These are phyloP conservation scores for Microcera coccophila DNA, from an alignment of 2,329 filamentous ascomycete species.

Conservation along the genomic window DNA sequence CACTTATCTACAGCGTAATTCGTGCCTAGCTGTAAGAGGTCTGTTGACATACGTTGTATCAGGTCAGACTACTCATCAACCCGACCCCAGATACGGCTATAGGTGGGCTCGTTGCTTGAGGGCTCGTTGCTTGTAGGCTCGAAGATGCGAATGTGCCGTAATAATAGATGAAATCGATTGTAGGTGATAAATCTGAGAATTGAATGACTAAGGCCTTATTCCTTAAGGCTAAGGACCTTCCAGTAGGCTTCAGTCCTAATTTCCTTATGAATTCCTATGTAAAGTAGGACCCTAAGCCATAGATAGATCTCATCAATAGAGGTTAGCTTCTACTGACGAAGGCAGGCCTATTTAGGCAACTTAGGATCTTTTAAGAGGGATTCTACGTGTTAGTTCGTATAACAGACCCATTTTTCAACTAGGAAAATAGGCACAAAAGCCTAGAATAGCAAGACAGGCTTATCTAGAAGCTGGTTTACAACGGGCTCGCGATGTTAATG, in stretches of 20 bases:
- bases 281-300: constrained; percentile 10
- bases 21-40: constrained; percentile 1
- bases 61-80: constrained; percentile 6
- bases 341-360: not conserved
- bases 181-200: constrained; percentile 12
- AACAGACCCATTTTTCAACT: constrained; percentile 5
- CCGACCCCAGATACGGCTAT: not conserved
- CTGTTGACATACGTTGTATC: constrained; percentile 2
- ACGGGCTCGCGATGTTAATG: not conserved
- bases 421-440: constrained; percentile 5
- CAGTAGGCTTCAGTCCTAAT: constrained; percentile 7
- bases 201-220: not conserved
- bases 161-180: constrained; percentile 8
- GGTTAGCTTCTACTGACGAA: constrained; percentile 4
- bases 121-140: not conserved
- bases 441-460: constrained; percentile 4
- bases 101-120: too few relatives aligned
- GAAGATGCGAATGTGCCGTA: constrained; percentile 3
- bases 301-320: constrained; percentile 8
- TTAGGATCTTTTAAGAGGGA: not conserved
- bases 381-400: constrained; percentile 5
- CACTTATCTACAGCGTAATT: constrained; percentile 4
- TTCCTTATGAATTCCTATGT: constrained; percentile 11
- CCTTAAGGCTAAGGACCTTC: not conserved
- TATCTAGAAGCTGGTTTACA: not conserved